phyloP scores from a whole-genome alignment of 116 monocot genomes.

The Papilionanthe hybrid region DNA sequence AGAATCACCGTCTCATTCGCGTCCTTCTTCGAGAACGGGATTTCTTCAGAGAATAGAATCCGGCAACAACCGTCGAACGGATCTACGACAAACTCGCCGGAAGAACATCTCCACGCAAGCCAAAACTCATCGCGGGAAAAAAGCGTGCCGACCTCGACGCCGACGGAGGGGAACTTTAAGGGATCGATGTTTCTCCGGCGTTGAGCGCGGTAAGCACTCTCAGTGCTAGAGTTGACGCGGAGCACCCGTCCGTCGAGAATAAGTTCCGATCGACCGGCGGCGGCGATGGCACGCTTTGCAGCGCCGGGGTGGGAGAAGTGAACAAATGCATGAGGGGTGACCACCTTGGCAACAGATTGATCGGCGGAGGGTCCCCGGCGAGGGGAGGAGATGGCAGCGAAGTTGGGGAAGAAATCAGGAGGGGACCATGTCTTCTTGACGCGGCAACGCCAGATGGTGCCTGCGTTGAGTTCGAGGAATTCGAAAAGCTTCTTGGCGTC shows the following conservation, averaged over 20 bases:
- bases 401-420: slow-evolving; percentile 64
- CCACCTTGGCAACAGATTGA: slow-evolving; percentile 24
- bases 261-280: slow-evolving; percentile 41
- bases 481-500: slow-evolving; percentile 50
- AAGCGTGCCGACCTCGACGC: slow-evolving; percentile 53
- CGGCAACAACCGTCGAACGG: slow-evolving; percentile 63
- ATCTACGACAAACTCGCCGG: slow-evolving; percentile 62
- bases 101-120: slow-evolving; percentile 44
- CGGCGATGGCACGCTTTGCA: slow-evolving; percentile 42
- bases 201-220: slow-evolving; percentile 33
- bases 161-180: slow-evolving; percentile 37
- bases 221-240: slow-evolving; percentile 27
- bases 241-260: slow-evolving; percentile 27
- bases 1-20: slow-evolving; percentile 21
- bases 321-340: slow-evolving; percentile 77
- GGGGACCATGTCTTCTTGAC: slow-evolving; percentile 85
- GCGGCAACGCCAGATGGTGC: slow-evolving; percentile 69
- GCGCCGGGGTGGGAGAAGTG: slow-evolving; percentile 63
- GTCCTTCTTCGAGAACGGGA: slow-evolving; percentile 45
- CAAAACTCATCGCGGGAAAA: slow-evolving; percentile 34
- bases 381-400: not conserved
- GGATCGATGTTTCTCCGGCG: slow-evolving; percentile 37
- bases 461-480: slow-evolving; percentile 46
- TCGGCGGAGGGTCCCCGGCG: not conserved
- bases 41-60: slow-evolving; percentile 42